Evolutionary conservation across 805 yeast species (phyloP), one percentile per base, ranked within the genome.

Genomic region (Saturnispora mendoncae): DNA sequence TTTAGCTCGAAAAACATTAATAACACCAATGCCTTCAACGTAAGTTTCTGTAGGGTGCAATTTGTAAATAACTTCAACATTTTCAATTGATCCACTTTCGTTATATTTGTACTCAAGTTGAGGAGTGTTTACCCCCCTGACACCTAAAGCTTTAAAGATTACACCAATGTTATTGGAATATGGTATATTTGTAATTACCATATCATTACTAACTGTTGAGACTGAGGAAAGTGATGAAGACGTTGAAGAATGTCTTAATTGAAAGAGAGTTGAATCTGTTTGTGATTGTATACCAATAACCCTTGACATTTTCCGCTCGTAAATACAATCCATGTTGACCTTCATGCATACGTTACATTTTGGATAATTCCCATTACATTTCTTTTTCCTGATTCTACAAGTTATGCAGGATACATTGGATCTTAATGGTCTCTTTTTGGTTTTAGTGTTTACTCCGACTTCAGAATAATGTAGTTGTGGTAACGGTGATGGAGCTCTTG

Each of bases 1-100:
- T 35, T 46, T 46, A 8, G 37, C 49, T 17, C 49, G 31, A 7
- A 46, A 33, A 20, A 46, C 38, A 20, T 43, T 37, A 14, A 45
- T 26, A 4, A 46, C 36, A 9, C 44, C 43, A 9, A 46, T 26
- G 10, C 44, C 49, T 10, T 43, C 36, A 30, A 30, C 15, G 14
- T 30, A 36, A n/a, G 36, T 33, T 38, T 46, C 49, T 25, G 40
- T 39, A 12, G 38, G 30, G 3, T 34, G 20, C 7, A 34, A 26
- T 18, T 25, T 25, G 14, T 34, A 30, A 24, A 34, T 26, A 19
- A 34, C n/a, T 25, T 26, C 30, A 5, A 34, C 20, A 10, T 34
- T 26, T 17, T 24, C 20, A 26, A 34, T 34, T 6, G 13, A 1
- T 6, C 38, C 38, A 7, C n/a, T 14, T 24, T 34, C 38, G 18